Conservation (phyloP, 2,329 filamentous ascomycete genomes). For the Microdochium paspali region DNA sequence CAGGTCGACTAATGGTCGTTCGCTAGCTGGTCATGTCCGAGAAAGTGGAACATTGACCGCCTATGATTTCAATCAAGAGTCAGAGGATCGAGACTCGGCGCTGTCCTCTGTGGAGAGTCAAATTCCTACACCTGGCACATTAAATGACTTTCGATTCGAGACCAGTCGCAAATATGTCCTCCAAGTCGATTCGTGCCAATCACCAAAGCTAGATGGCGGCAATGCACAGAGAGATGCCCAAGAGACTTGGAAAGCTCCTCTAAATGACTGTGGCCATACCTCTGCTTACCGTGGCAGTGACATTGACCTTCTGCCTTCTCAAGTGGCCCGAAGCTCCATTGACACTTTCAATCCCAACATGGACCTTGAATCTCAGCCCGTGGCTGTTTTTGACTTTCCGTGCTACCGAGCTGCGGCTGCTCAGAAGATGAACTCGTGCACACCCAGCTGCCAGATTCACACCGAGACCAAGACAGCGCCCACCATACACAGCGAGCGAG, state of each 20-base stretch:
- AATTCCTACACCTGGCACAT: background rate
- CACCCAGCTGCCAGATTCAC: conserved; percentile 15
- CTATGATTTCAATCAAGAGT: conserved; percentile 5
- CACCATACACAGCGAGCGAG: conserved; percentile 21
- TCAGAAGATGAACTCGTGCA: conserved; percentile 14
- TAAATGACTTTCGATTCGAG: background rate
- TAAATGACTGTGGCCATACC: too few species aligned
- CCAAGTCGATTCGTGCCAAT: background rate
- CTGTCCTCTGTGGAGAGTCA: conserved; percentile 13
- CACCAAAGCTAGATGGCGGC: too few species aligned
- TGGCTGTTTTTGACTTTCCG: conserved; percentile 12
- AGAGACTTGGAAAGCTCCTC: background rate
- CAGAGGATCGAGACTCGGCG: conserved; percentile 13
- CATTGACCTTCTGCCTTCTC: conserved; percentile 21
- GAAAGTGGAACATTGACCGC: background rate
- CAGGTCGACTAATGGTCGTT: conserved; percentile 6
- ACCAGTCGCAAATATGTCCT: background rate
- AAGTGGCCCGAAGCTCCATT: conserved; percentile 17
- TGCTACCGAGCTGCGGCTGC: conserved; percentile 11
- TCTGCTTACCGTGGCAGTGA: conserved; percentile 11
- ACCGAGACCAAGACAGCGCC: conserved; percentile 13
- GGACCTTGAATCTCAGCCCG: conserved; percentile 15
- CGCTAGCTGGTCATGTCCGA: background rate
- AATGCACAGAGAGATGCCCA: background rate
- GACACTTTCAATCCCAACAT: conserved; percentile 19